These are phyloP conservation scores for Fusarium sp. DNA, from an alignment of 2,329 filamentous ascomycete genomes.

Conservation along the genomic window DNA sequence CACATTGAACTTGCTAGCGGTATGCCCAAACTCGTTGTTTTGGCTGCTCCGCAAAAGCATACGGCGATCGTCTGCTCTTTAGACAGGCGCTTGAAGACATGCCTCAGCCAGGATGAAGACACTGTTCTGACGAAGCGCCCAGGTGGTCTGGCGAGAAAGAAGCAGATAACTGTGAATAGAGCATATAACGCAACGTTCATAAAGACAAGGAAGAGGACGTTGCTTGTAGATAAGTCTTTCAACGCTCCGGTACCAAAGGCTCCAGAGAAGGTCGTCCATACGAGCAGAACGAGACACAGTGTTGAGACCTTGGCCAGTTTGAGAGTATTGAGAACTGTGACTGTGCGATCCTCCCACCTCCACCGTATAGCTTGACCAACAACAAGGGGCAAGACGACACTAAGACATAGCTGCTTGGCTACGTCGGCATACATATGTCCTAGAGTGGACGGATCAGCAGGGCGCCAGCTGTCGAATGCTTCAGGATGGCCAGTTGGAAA, in stretches of 20 bases:
- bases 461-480: slow-evolving; percentile 69
- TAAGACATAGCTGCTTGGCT: slow-evolving; percentile 75
- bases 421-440: slow-evolving; percentile 73
- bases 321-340: slow-evolving; percentile 65
- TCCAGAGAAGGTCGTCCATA: slow-evolving; percentile 74
- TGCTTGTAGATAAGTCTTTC: slow-evolving; percentile 66
- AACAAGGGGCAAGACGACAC: slow-evolving; percentile 72
- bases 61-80: slow-evolving; percentile 75
- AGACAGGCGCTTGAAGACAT: slow-evolving; percentile 60
- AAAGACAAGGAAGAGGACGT: slow-evolving; percentile 74
- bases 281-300: slow-evolving; percentile 59
- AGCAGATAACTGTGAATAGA: slow-evolving; percentile 72
- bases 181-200: slow-evolving; percentile 73
- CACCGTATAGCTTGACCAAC: slow-evolving; percentile 71
- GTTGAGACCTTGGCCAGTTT: slow-evolving; percentile 63
- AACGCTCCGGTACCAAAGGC: slow-evolving; percentile 74
- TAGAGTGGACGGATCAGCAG: slow-evolving; percentile 64
- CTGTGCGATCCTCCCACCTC: slow-evolving; percentile 62
- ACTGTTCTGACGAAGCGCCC: slow-evolving; percentile 34
- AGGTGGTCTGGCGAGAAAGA: slow-evolving; percentile 61
- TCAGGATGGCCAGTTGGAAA: slow-evolving; percentile 57
- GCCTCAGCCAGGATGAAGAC: slow-evolving; percentile 48
- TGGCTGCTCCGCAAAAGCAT: slow-evolving; percentile 79
- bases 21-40: slow-evolving; percentile 77
- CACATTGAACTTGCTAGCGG: slow-evolving; percentile 77